These are phyloP conservation scores for Carex kokanica DNA, from an alignment of 176 grass and related monocot genomes.

Conservation along the genomic window DNA sequence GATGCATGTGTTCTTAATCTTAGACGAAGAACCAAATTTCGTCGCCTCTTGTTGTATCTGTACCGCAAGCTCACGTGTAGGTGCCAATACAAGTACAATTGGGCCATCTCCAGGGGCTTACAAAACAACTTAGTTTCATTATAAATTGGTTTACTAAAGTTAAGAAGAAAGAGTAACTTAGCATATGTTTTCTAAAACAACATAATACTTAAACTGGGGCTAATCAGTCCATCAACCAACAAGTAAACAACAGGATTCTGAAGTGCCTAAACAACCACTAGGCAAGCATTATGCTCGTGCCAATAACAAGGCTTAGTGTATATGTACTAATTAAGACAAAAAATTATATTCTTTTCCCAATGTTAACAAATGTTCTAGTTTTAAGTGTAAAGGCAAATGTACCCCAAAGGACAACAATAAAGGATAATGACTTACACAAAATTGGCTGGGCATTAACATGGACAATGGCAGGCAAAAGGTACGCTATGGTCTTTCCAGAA, in stretches of 20 bases:
- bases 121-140: slow-evolving; percentile 28
- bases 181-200: neutral
- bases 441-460: slow-evolving; percentile 97
- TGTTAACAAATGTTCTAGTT: neutral
- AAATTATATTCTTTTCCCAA: neutral
- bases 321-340: neutral
- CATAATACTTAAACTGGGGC: neutral
- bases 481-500: slow-evolving; percentile 92
- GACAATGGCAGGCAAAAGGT: slow-evolving; percentile 88
- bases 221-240: neutral
- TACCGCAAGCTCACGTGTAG: slow-evolving; percentile 86
- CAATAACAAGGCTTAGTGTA: neutral
- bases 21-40: slow-evolving; percentile 94
- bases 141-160: neutral
- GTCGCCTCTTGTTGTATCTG: slow-evolving; percentile 92
- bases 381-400: neutral
- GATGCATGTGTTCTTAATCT: slow-evolving; percentile 95
- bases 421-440: slow-evolving; percentile 42
- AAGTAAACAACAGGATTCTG: neutral
- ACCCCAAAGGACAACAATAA: neutral
- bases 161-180: slow-evolving; percentile 11
- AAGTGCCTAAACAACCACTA: slow-evolving; percentile 5
- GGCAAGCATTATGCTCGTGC: neutral
- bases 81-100: slow-evolving; percentile 81
- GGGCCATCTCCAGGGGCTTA: slow-evolving; percentile 87